Conservation (phyloP, 2,329 filamentous ascomycete species). For the Nemania sp. region DNA sequence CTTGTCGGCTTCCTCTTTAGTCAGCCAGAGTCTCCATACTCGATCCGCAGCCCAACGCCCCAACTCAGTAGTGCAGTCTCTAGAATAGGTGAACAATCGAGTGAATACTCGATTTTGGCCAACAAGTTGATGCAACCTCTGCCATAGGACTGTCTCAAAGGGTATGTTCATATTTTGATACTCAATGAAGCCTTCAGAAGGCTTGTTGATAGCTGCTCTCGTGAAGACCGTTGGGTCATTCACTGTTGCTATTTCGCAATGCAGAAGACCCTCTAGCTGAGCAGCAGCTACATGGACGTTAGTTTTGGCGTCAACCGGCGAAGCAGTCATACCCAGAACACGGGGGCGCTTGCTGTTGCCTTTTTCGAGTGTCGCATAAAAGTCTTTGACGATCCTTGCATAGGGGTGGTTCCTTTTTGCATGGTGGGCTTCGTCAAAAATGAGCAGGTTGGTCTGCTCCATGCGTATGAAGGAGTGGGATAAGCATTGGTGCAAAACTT, state of each 20-base stretch:
- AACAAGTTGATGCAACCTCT: slow-evolving; percentile 62
- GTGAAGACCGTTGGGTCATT: slow-evolving; percentile 66
- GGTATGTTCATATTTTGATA: slow-evolving; percentile 61
- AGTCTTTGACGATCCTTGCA: slow-evolving; percentile 88
- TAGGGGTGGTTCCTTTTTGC: slow-evolving; percentile 95
- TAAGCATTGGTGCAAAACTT: slow-evolving; percentile 83
- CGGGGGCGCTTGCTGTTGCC: slow-evolving; percentile 69
- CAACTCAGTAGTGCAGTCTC: slow-evolving; percentile 71
- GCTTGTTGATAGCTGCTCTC: slow-evolving; percentile 66
- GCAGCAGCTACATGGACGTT: slow-evolving; percentile 77
- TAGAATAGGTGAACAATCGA: slow-evolving; percentile 70
- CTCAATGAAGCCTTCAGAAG: slow-evolving; percentile 69
- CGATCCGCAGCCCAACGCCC: slow-evolving; percentile 88
- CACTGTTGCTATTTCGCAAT: slow-evolving; percentile 85
- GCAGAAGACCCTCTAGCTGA: slow-evolving; percentile 80
- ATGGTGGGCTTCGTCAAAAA: slow-evolving; percentile 97
- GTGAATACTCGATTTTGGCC: slow-evolving; percentile 61
- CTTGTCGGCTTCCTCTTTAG: slow-evolving; percentile 70
- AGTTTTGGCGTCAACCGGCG: slow-evolving; percentile 85
- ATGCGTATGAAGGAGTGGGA: slow-evolving; percentile 84
- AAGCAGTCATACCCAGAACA: slow-evolving; percentile 97
- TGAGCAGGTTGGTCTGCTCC: slow-evolving; percentile 84
- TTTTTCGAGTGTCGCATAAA: slow-evolving; percentile 69
- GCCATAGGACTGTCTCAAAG: slow-evolving; percentile 74
- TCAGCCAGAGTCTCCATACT: slow-evolving; percentile 79